phyloP scores from a whole-genome alignment of 805 yeast species.

The Saturnispora zaruensis region DNA sequence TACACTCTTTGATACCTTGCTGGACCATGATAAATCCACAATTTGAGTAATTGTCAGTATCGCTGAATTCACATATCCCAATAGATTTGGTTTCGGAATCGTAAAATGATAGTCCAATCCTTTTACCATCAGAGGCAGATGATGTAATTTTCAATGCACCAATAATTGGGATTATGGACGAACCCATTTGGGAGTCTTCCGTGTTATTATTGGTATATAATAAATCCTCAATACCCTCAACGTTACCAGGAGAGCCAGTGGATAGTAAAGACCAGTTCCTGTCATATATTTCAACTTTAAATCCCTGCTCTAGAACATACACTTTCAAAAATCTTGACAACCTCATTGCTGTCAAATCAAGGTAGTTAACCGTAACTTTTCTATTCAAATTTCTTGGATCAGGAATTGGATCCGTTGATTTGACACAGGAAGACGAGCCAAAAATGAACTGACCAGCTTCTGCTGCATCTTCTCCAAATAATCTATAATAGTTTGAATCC shows the following conservation, averaged over 20 bases:
- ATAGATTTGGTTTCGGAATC: conserved; percentile 62
- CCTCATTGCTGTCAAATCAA: conserved; percentile 72
- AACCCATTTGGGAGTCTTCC: conserved; percentile 31
- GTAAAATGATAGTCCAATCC: conserved; percentile 70
- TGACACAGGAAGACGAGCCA: conserved; percentile 75
- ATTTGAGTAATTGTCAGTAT: conserved; percentile 81
- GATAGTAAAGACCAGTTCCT: conserved; percentile 49
- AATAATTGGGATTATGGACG: conserved; percentile 36
- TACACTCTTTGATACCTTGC: conserved; percentile 78
- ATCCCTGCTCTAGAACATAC: conserved; percentile 61
- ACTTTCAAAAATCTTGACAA: conserved; percentile 54
- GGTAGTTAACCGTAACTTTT: conserved; percentile 38
- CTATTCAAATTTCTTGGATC: conserved; percentile 36
- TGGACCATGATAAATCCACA: conserved; percentile 82
- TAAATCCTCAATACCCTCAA: conserved; percentile 68
- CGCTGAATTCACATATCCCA: conserved; percentile 72
- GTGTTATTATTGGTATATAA: conserved; percentile 23
- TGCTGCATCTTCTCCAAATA: conserved; percentile 65
- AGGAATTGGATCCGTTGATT: conserved; percentile 26
- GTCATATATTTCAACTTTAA: conserved; percentile 74
- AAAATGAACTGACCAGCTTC: conserved; percentile 78
- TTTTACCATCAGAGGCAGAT: conserved; percentile 35
- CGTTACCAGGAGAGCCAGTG: conserved; percentile 85
- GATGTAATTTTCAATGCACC: conserved; percentile 40
- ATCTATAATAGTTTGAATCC: conserved; percentile 66